These are phyloP conservation scores for Platanthera zijinensis DNA, from an alignment of 106 monocot species.

Conservation along the genomic window DNA sequence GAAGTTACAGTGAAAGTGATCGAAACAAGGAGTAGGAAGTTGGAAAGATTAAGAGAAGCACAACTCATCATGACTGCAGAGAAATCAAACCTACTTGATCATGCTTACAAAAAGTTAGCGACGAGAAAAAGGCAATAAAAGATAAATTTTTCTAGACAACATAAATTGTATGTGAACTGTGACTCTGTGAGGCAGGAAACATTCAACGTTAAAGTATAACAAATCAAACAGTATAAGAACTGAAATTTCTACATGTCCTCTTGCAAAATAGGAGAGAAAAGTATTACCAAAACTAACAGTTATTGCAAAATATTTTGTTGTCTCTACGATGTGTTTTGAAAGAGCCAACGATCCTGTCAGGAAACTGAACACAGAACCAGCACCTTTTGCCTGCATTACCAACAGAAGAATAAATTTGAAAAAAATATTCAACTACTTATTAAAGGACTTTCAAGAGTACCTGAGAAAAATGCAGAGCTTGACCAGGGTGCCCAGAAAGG, in stretches of 20 bases:
- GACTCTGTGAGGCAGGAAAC: neutral
- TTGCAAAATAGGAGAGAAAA: neutral
- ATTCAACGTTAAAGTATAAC: neutral
- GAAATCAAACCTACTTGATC: neutral
- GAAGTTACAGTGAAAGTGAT: neutral
- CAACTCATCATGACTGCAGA: neutral
- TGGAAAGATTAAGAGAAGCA: neutral
- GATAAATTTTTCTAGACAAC: neutral
- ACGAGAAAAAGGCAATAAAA: neutral
- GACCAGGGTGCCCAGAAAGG: slow-evolving; percentile 75
- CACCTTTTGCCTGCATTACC: slow-evolving; percentile 79
- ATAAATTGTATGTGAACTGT: neutral
- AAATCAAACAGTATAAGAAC: neutral
- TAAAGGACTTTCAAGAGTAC: slow-evolving; percentile 17
- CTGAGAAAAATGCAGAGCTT: slow-evolving; percentile 83
- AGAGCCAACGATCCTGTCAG: slow-evolving; percentile 80
- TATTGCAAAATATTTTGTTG: slow-evolving; percentile 72
- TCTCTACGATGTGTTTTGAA: slow-evolving; percentile 87
- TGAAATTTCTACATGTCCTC: neutral
- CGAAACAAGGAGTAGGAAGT: neutral
- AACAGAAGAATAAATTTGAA: neutral
- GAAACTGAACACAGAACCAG: slow-evolving; percentile 94
- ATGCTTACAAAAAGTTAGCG: neutral
- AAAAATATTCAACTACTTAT: neutral
- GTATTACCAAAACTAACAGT: slow-evolving; percentile 93